Conservation (phyloP, 108 stramenopile species). For the Nitzschia putrida region DNA sequence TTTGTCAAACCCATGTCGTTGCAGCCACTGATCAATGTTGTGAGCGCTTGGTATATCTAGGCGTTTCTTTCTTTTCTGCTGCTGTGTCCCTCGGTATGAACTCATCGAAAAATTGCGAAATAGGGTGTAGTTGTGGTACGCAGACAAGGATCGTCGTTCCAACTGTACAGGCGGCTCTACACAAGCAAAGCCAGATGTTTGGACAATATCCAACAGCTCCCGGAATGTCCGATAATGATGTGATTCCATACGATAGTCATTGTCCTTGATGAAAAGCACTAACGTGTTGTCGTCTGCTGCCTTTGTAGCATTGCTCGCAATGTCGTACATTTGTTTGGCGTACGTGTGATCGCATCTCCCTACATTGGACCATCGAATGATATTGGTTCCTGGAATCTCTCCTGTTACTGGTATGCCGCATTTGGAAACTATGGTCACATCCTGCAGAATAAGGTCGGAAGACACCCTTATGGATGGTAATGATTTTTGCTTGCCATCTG, state of each 20-base stretch:
- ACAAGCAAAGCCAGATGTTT: not conserved
- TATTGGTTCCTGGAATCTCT: slow-evolving; percentile 14
- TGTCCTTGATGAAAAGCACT: slow-evolving; percentile 35
- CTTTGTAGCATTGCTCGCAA: not conserved
- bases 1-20: not conserved
- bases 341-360: slow-evolving; percentile 47
- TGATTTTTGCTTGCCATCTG: not conserved
- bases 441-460: slow-evolving; percentile 12
- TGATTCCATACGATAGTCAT: not conserved
- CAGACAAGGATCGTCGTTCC: not conserved
- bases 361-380: slow-evolving; percentile 33
- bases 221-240: not conserved
- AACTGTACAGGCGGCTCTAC: not conserved
- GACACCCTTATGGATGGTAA: too few species aligned
- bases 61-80: not conserved
- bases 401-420: slow-evolving; percentile 36
- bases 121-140: not conserved
- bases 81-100: not conserved
- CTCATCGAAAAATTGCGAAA: not conserved
- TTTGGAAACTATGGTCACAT: slow-evolving; percentile 37
- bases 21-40: not conserved
- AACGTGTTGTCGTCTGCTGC: slow-evolving; percentile 22
- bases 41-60: not conserved
- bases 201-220: not conserved
- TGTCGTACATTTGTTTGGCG: slow-evolving; percentile 26